Evolutionary conservation across 192 early-diverging fungal species (phyloP).

Genomic region (Coemansia sp.): DNA sequence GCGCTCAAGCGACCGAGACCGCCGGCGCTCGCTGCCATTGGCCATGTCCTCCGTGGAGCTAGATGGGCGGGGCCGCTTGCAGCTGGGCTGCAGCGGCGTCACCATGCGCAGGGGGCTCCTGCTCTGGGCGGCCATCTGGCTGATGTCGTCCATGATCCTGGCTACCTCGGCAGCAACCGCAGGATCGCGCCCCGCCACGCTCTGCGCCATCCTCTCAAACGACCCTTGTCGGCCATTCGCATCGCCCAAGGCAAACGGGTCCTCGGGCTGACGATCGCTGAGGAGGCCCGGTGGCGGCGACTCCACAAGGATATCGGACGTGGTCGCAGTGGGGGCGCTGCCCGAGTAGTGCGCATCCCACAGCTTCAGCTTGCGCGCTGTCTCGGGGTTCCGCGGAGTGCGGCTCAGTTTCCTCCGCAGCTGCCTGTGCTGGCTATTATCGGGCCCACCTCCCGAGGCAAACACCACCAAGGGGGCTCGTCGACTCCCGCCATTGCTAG

Average conservation of each 20-base stretch:
- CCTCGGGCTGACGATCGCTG: neutral
- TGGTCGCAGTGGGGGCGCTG: neutral
- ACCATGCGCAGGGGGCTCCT: neutral
- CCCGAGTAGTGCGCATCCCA: slow-evolving; percentile 41
- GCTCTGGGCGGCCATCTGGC: neutral
- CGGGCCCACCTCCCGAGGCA: neutral
- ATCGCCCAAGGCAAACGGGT: slow-evolving; percentile 5
- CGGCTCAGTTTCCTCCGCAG: slow-evolving; percentile 4
- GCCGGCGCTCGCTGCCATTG: neutral
- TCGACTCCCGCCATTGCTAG: neutral
- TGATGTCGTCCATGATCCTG: slow-evolving; percentile 22
- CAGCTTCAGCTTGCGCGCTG: slow-evolving; percentile 24
- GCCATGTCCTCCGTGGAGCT: neutral
- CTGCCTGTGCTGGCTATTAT: slow-evolving; percentile 4
- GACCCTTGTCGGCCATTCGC: neutral
- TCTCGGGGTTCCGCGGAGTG: slow-evolving; percentile 13
- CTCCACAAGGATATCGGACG: slow-evolving; percentile 18
- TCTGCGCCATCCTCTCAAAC: slow-evolving; percentile 6
- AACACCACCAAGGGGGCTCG: neutral
- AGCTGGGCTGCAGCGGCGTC: neutral
- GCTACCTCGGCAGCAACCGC: slow-evolving; percentile 4
- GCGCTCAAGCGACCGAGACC: slow-evolving; percentile 7
- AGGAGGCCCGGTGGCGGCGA: slow-evolving; percentile 23
- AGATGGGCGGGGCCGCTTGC: neutral
- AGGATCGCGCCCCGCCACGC: neutral